phyloP scores from a whole-genome alignment of 768 basidiomycete species.

The Suillus decipiens region DNA sequence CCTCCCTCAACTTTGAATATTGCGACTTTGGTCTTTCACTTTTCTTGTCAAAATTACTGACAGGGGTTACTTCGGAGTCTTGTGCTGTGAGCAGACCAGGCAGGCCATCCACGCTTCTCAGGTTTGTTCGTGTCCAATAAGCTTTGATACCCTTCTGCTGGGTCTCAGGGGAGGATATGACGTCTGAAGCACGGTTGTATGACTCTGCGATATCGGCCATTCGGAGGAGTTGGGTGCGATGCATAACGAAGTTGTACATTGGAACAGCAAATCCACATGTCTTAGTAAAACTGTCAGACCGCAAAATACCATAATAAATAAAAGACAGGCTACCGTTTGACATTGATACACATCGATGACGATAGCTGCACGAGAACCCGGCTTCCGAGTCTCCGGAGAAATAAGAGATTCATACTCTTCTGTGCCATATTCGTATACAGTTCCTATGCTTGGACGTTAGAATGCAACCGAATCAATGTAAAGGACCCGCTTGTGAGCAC shows the following conservation, averaged over 20 bases:
- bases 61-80: slow-evolving; percentile 17
- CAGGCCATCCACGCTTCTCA: slow-evolving; percentile 58
- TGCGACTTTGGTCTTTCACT: slow-evolving; percentile 15
- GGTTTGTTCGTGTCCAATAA: slow-evolving; percentile 55
- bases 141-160: slow-evolving; percentile 42
- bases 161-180: slow-evolving; percentile 6
- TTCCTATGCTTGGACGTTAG: slow-evolving; percentile 39
- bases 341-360: slow-evolving; percentile 64
- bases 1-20: neutral
- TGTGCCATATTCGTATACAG: slow-evolving; percentile 62
- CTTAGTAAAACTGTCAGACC: slow-evolving; percentile 31
- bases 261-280: slow-evolving; percentile 71
- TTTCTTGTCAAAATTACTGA: slow-evolving; percentile 22
- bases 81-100: slow-evolving; percentile 43
- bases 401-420: slow-evolving; percentile 59
- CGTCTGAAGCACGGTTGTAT: slow-evolving; percentile 33
- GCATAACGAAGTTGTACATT: slow-evolving; percentile 55
- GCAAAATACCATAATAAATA: neutral
- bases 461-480: neutral
- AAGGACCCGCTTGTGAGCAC: slow-evolving; percentile 31
- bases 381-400: slow-evolving; percentile 46
- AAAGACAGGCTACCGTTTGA: slow-evolving; percentile 33
- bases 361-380: slow-evolving; percentile 63
- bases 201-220: slow-evolving; percentile 44
- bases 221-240: slow-evolving; percentile 53